Evolutionary conservation across 1,284 basidiomycete species (phyloP), one percentile per base, ranked within the genome.

Genomic region (Moniliella sp.): DNA sequence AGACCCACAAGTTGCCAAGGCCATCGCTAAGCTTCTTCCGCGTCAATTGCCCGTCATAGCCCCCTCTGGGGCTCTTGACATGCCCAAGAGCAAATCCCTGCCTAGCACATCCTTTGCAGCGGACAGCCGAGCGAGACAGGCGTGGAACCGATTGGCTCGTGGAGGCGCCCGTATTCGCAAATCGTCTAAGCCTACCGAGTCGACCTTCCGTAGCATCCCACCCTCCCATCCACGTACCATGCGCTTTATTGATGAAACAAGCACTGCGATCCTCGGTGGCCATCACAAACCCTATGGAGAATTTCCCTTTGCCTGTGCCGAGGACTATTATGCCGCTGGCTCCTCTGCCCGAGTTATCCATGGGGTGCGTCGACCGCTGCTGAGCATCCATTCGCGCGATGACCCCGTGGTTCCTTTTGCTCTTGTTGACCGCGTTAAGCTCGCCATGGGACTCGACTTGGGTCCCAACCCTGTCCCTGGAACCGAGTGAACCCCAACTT

Each of bases 321-420:
- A 71, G 17, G 76, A 72, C 27, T 99, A 97, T 63, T 97, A 97
- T 61, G 57, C 36, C 39, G 32, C 37, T 34, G 43, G 48, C 29
- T 15, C 19, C n/a, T 17, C 25, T 4, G 49, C 42, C 18, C 44
- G 49, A 7, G 46, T 45, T 10, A 36, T 62, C 3, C 18, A 18
- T 9, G 27, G 44, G 9, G 47, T 62, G 16, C 31, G 42, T 15
- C 40, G 61, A 1, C 63, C 62, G 0, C 34, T 78, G 50, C 68
- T 97, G 5, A 74, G 76, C 5, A 69, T 97, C 45, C 88, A 83
- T 54, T 72, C 88, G 1, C 71, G 72, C 25, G 86, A 97, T 61
- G 88, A 97, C 62, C 91, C 91, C 2, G 66, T 71, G 30, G 73
- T 94, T 15, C 75, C 64, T 0, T 27, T 28, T 21, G 28, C 30